Evolutionary conservation across 805 yeast species (phyloP), one percentile per base, ranked within the genome.

Genomic region (Saccharomyces kudriavzevii): DNA sequence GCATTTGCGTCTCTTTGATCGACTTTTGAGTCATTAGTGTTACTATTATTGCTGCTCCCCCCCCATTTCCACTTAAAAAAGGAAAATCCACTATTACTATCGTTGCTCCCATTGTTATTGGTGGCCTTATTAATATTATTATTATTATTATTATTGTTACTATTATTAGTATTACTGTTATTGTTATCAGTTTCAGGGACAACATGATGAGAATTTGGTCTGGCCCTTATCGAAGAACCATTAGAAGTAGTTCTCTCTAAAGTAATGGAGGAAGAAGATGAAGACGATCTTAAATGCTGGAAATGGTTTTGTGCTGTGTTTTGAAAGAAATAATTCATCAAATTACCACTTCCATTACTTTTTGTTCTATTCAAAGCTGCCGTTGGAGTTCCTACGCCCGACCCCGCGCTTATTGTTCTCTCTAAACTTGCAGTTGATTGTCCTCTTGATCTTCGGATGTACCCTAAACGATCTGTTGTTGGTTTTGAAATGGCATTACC

Each of bases 31-130:
- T 56, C 52, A 40, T 62, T 58, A 14, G 50, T 52, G 13, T 46
- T 48, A n/a, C 60, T 61, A 50, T 56, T 51, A 51, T 65, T 62
- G 50, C 52, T 60, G 52, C 62, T 65, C 8, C 64, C 66, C n/a
- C 62, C 57, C 77, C 78, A 57, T 63, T 75, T 61, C 49, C 66
- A 63, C 35, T 60, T 58, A 49, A 66, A 63, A 88, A 82, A 25
- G 75, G 63, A 51, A 71, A 76, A 40, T 73, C 70, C n/a, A 64
- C 57, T 47, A 22, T 52, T 53, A 58, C 66, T 40, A 50, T 58
- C 49, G 25, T 48, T 29, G 9, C 35, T 54, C 24, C 43, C 28
- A 22, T 51, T 46, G 13, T 45, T 26, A 22, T 51, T 53, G 17
- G 22, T 40, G 14, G 26, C 47, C 20, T 48, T 51, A 31, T 47